These are phyloP conservation scores for Citrus cavaleriei DNA, from an alignment of 345 rosid genomes.

Conservation along the genomic window DNA sequence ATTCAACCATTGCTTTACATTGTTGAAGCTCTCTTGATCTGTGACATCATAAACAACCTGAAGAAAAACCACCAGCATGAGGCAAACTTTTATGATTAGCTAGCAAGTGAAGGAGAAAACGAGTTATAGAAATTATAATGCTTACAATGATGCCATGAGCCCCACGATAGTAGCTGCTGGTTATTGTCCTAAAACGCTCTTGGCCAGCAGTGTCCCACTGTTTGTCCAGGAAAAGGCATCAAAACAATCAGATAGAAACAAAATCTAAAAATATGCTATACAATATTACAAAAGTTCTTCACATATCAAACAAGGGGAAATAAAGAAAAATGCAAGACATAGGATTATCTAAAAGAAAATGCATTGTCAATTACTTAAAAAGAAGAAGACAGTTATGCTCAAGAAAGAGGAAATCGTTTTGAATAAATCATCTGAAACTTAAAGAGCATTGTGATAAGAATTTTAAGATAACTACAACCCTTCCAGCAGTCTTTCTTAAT, in stretches of 20 bases:
- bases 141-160: slow-evolving; percentile 78
- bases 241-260: background rate
- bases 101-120: background rate
- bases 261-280: background rate
- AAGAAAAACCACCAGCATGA: slow-evolving; percentile 5
- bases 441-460: background rate
- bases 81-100: background rate
- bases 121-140: background rate
- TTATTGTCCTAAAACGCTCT: slow-evolving; percentile 77
- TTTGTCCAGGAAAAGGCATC: slow-evolving; percentile 13
- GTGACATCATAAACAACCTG: slow-evolving; percentile 78
- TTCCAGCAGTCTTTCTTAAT: background rate
- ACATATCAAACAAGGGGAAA: background rate
- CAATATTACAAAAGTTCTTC: background rate
- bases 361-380: background rate
- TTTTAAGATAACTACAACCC: background rate
- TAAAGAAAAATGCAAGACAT: background rate
- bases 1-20: slow-evolving; percentile 75
- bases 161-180: slow-evolving; percentile 83
- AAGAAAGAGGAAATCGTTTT: background rate
- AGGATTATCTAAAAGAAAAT: background rate
- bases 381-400: background rate
- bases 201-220: slow-evolving; percentile 92
- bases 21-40: slow-evolving; percentile 77
- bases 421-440: background rate